Evolutionary conservation across 495 filamentous ascomycete species (phyloP).

Genomic region (Trichocladium uniseriatum): DNA sequence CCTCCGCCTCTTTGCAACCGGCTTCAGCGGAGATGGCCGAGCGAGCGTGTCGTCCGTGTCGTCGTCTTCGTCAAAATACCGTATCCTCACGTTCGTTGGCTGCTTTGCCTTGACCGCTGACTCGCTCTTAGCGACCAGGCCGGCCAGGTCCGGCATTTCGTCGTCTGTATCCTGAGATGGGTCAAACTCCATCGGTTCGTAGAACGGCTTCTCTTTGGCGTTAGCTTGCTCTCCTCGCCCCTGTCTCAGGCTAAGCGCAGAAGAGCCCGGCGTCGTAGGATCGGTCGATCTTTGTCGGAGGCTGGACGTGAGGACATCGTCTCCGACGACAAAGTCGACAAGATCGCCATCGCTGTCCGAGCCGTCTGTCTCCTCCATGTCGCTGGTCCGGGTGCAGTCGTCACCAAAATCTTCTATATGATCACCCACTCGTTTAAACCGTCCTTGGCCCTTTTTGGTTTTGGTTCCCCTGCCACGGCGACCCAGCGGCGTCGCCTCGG

Average conservation of each 20-base stretch:
- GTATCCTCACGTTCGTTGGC: slow-evolving; percentile 10
- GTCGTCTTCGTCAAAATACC: slow-evolving; percentile 20
- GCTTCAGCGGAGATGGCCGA: slow-evolving; percentile 3
- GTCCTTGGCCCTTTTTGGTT: neutral
- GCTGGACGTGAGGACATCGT: slow-evolving; percentile 35
- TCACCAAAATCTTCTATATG: slow-evolving; percentile 38
- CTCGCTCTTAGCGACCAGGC: slow-evolving; percentile 17
- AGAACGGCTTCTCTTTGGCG: slow-evolving; percentile 20
- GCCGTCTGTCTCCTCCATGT: slow-evolving; percentile 36
- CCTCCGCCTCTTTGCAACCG: slow-evolving; percentile 14
- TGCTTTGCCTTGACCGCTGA: slow-evolving; percentile 5
- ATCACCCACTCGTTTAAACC: slow-evolving; percentile 18
- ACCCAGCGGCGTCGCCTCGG: neutral
- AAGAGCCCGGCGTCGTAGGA: slow-evolving; percentile 20
- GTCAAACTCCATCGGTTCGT: slow-evolving; percentile 24
- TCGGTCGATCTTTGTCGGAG: slow-evolving; percentile 23
- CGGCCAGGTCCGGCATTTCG: slow-evolving; percentile 30
- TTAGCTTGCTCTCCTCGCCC: neutral
- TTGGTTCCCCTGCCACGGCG: slow-evolving; percentile 5
- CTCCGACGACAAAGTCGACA: slow-evolving; percentile 36
- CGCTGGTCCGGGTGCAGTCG: slow-evolving; percentile 40
- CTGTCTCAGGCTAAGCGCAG: slow-evolving; percentile 4
- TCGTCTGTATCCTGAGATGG: slow-evolving; percentile 29
- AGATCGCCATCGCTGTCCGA: slow-evolving; percentile 40
- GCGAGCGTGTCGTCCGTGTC: slow-evolving; percentile 15